phyloP scores from a whole-genome alignment of 371 early-diverging fungal species.

The Zancudomyces culisetae region DNA sequence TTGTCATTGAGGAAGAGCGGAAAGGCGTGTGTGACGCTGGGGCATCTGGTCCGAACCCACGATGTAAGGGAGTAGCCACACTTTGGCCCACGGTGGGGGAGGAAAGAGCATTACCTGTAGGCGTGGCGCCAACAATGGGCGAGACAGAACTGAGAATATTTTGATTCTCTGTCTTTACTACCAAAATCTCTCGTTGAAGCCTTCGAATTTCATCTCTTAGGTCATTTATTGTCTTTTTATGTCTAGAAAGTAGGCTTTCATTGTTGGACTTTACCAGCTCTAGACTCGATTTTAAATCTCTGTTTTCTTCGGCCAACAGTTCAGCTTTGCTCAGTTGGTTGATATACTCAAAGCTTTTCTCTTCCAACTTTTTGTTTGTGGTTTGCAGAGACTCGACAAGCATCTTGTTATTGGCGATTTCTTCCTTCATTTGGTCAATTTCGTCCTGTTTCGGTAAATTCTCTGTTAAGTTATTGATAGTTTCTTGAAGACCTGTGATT shows the following conservation, averaged over 20 bases:
- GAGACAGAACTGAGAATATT: neutral
- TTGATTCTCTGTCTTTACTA: neutral
- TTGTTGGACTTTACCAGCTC: conserved; percentile 29
- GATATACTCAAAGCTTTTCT: conserved; percentile 25
- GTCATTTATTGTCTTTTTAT: conserved; percentile 42
- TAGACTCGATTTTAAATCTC: conserved; percentile 12
- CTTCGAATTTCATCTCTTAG: conserved; percentile 46
- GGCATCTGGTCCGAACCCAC: no score
- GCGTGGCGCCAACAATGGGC: neutral
- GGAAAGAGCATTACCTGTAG: neutral
- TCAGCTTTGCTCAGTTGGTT: conserved; percentile 27
- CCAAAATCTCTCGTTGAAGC: conserved; percentile 17
- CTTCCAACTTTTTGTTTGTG: conserved; percentile 22
- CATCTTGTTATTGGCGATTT: conserved; percentile 2
- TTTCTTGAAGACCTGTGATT: neutral
- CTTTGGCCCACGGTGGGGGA: neutral
- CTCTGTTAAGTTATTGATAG: neutral
- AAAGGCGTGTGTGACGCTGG: conserved; percentile 6
- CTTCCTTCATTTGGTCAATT: conserved; percentile 7
- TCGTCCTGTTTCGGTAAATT: neutral
- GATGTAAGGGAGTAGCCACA: no score
- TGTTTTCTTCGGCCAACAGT: conserved; percentile 19
- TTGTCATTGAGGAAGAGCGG: conserved; percentile 18
- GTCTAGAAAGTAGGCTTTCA: conserved; percentile 35
- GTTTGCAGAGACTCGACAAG: conserved; percentile 26